These are phyloP conservation scores for Malassezia japonica DNA, from an alignment of 1,284 basidiomycete species.

Conservation along the genomic window DNA sequence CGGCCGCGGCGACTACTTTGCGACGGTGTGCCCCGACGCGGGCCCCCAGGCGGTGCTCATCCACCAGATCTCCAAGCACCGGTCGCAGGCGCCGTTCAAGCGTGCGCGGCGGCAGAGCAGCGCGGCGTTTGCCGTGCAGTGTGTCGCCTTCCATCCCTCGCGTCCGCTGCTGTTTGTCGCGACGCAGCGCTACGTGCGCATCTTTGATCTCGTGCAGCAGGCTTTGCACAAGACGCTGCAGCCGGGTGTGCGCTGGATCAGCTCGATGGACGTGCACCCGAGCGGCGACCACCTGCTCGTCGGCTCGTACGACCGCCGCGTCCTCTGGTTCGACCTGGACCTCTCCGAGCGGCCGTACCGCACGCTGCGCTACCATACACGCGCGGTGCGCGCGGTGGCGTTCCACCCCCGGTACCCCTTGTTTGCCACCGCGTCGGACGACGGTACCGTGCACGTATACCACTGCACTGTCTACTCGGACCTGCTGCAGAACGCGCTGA, in stretches of 20 bases:
- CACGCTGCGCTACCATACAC: slow-evolving; percentile 85
- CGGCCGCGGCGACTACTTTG: slow-evolving; percentile 85
- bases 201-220: slow-evolving; percentile 92
- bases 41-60: slow-evolving; percentile 73
- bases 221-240: slow-evolving; percentile 81
- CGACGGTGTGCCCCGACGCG: slow-evolving; percentile 58
- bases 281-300: slow-evolving; percentile 77
- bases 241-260: slow-evolving; percentile 93
- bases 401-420: slow-evolving; percentile 77
- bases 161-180: slow-evolving; percentile 97
- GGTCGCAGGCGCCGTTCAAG: slow-evolving; percentile 94
- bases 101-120: slow-evolving; percentile 65
- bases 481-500: slow-evolving; percentile 78
- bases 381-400: slow-evolving; percentile 78
- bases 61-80: slow-evolving; percentile 82
- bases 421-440: slow-evolving; percentile 90
- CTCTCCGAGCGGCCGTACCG: slow-evolving; percentile 92
- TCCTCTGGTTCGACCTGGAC: slow-evolving; percentile 98
- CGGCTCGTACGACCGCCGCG: slow-evolving; percentile 90
- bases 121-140: slow-evolving; percentile 58
- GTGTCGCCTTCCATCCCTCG: slow-evolving; percentile 83
- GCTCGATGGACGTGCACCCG: slow-evolving; percentile 88
- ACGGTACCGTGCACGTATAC: slow-evolving; percentile 93
- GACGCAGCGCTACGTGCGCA: slow-evolving; percentile 89
- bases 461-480: slow-evolving; percentile 83